phyloP scores from a whole-genome alignment of 768 basidiomycete genomes.

The Galerina marginata region DNA sequence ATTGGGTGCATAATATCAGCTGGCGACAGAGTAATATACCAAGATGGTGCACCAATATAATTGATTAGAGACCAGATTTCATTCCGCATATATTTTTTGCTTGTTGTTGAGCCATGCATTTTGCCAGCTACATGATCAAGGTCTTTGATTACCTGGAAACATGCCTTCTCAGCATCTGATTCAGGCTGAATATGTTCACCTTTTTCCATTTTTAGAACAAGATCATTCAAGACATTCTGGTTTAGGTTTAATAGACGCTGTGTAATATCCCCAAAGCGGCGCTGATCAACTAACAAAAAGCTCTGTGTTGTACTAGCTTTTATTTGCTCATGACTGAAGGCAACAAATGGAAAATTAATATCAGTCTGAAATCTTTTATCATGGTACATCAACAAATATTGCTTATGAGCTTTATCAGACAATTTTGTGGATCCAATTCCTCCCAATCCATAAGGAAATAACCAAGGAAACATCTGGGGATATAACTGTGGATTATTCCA shows the following conservation, averaged over 20 bases:
- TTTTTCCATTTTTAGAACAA: slow-evolving; percentile 8
- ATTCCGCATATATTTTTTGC: slow-evolving; percentile 25
- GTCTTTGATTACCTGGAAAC: slow-evolving; percentile 38
- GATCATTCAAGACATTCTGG: slow-evolving; percentile 18
- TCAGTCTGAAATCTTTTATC: slow-evolving; percentile 18
- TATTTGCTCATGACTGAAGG: slow-evolving; percentile 33
- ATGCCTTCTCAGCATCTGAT: slow-evolving; percentile 32
- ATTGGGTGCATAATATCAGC: slow-evolving; percentile 29
- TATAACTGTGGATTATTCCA: slow-evolving; percentile 16
- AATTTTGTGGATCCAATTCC: slow-evolving; percentile 20
- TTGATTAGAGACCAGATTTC: slow-evolving; percentile 37
- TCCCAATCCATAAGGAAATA: slow-evolving; percentile 44
- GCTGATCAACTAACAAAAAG: slow-evolving; percentile 31
- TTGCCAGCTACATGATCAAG: slow-evolving; percentile 40
- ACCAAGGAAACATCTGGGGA: slow-evolving; percentile 20
- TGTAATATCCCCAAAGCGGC: slow-evolving; percentile 30
- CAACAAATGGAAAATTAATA: slow-evolving; percentile 11
- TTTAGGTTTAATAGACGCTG: slow-evolving; percentile 27
- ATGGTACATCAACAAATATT: slow-evolving; percentile 36
- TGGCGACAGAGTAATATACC: too few relatives aligned
- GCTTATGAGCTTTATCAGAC: slow-evolving; percentile 24
- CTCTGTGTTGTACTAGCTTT: slow-evolving; percentile 30
- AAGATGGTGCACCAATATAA: slow-evolving; percentile 24
- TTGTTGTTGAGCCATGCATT: slow-evolving; percentile 25
- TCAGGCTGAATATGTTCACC: too few relatives aligned